phyloP scores from a whole-genome alignment of 225 moss, liverwort and hornwort species.

The Lunularia cruciata region DNA sequence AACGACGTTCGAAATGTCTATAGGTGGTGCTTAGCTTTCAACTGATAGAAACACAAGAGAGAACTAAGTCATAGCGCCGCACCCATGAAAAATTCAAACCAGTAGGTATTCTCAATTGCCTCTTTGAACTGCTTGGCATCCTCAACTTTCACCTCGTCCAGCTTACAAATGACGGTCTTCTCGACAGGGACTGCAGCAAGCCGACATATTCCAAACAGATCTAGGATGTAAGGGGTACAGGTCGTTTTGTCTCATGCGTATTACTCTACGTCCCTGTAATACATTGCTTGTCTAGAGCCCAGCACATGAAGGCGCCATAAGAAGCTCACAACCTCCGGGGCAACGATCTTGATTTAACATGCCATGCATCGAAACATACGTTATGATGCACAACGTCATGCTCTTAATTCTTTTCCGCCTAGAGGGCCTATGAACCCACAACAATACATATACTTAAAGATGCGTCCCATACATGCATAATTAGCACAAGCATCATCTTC shows the following conservation, averaged over 20 bases:
- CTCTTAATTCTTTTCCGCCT: too few species aligned
- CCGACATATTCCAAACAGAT: background rate
- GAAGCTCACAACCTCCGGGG: background rate
- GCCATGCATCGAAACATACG: background rate
- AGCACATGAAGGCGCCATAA: background rate
- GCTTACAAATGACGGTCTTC: conserved; percentile 67
- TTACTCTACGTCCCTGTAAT: too few species aligned
- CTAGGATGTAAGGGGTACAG: background rate
- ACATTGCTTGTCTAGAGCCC: too few species aligned
- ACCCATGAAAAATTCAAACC: conserved; percentile 99
- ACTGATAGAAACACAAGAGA: too few species aligned
- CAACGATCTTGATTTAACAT: background rate
- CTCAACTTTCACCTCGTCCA: conserved; percentile 41
- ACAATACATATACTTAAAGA: too few species aligned
- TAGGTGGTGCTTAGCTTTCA: too few species aligned
- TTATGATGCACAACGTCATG: too few species aligned
- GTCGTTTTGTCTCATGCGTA: background rate
- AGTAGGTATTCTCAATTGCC: conserved; percentile 74
- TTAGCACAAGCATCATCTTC: too few species aligned
- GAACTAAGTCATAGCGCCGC: conserved; percentile 23
- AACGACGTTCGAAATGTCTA: too few species aligned
- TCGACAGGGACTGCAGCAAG: conserved; percentile 69
- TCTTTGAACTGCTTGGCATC: conserved; percentile 52
- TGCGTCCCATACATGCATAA: too few species aligned
- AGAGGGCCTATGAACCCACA: background rate